phyloP scores from a whole-genome alignment of 805 yeast species.

The Starmerella stellata region DNA sequence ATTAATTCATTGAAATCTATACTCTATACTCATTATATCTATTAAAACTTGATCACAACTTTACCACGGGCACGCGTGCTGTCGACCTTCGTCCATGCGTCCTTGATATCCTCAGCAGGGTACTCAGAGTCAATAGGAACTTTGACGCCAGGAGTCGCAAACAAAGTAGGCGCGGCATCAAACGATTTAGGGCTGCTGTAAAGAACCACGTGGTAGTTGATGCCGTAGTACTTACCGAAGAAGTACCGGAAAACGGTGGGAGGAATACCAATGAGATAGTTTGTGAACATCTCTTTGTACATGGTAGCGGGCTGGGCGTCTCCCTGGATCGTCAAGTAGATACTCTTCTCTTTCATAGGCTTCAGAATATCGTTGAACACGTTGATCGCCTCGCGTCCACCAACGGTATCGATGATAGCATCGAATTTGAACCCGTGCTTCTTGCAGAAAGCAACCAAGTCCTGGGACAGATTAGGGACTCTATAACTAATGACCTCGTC shows the following conservation, averaged over 20 bases:
- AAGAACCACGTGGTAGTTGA: conserved; percentile 17
- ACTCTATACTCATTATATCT: too few species aligned
- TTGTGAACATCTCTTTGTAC: conserved; percentile 3
- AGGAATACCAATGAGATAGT: conserved; percentile 9
- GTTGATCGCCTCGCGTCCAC: conserved; percentile 34
- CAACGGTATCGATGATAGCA: conserved; percentile 46
- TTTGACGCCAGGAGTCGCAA: conserved; percentile 30
- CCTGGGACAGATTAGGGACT: conserved; percentile 3
- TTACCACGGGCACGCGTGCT: conserved; percentile 47
- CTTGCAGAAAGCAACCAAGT: conserved; percentile 5
- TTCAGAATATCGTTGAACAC: conserved; percentile 30
- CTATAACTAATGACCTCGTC: conserved; percentile 26
- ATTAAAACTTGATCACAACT: conserved; percentile 29
- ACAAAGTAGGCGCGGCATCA: conserved; percentile 28
- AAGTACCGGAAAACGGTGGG: conserved; percentile 17
- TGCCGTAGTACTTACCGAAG: conserved; percentile 19
- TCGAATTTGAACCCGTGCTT: conserved; percentile 28
- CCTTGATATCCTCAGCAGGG: conserved; percentile 31
- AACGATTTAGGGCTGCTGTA: conserved; percentile 24
- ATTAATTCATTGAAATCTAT: too few species aligned
- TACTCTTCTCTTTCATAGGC: conserved; percentile 30
- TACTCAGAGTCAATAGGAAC: conserved; percentile 38
- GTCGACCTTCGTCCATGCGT: conserved; percentile 34
- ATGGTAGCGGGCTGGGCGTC: conserved; percentile 23
- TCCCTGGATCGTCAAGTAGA: conserved; percentile 41